Percentiles rank a stretch among this genome's conserved stretches.
Evolutionary conservation across 257 asterid genomes (phyloP).

Genomic region (Galeopsis tetrahit): DNA sequence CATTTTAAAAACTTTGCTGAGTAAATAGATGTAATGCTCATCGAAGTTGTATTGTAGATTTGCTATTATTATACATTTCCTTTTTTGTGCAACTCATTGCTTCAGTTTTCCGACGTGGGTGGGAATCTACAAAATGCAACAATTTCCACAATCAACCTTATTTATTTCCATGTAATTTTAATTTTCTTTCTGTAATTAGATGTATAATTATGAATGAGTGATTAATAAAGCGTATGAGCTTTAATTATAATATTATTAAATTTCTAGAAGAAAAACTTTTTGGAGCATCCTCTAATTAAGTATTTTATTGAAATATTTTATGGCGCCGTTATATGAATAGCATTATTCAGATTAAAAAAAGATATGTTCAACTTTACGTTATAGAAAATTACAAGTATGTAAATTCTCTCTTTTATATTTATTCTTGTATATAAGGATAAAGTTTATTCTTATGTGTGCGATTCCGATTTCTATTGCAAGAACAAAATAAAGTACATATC

Average conservation of each 20-base stretch:
- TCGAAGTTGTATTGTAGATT: conserved; percentile 20
- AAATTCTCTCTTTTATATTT: too few relatives aligned
- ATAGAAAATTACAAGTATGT: too few relatives aligned
- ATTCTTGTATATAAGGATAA: too few relatives aligned
- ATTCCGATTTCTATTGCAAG: too few relatives aligned
- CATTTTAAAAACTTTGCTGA: neutral
- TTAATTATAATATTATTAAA: neutral
- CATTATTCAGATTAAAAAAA: neutral
- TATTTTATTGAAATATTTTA: neutral
- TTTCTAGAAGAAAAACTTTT: neutral
- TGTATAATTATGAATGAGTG: too few relatives aligned
- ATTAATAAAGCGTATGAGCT: neutral
- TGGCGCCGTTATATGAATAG: neutral
- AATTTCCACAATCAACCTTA: too few relatives aligned
- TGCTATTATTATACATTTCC: conserved; percentile 20
- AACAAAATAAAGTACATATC: neutral
- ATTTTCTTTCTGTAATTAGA: too few relatives aligned
- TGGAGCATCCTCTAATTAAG: neutral
- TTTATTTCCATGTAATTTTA: too few relatives aligned
- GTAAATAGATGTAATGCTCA: conserved; percentile 37
- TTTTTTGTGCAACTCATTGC: neutral
- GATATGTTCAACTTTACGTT: neutral
- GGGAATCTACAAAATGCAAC: too few relatives aligned
- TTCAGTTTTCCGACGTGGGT: neutral
- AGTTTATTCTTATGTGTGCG: too few relatives aligned